Conservation (phyloP, 768 basidiomycete genomes). For the Naganishia kalamii region DNA sequence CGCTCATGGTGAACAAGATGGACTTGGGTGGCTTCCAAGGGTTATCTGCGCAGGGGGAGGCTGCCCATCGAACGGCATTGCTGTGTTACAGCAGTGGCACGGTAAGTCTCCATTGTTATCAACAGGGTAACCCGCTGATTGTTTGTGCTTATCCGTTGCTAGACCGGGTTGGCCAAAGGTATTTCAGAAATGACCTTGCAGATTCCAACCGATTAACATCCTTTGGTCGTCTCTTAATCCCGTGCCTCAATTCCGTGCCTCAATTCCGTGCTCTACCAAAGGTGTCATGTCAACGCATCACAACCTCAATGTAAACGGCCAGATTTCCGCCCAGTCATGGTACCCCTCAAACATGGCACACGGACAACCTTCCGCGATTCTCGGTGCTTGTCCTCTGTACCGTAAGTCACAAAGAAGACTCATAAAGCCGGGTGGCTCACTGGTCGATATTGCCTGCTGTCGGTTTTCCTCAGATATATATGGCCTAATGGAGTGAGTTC, state of each 20-base stretch:
- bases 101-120: constrained; percentile 15
- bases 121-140: no score
- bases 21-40: neutral
- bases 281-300: constrained; percentile 14
- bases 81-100: constrained; percentile 46
- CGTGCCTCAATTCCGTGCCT: neutral
- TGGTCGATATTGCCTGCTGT: neutral
- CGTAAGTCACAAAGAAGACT: neutral
- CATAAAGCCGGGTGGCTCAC: neutral
- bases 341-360: neutral
- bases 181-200: neutral
- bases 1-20: neutral
- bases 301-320: constrained; percentile 5
- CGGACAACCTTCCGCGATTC: neutral
- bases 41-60: neutral
- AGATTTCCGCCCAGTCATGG: neutral
- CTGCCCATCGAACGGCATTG: constrained; percentile 32
- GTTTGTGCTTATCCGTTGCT: neutral
- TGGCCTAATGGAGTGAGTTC: constrained; percentile 13
- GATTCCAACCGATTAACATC: neutral
- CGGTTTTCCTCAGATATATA: constrained; percentile 6
- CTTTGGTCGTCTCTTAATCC: neutral
- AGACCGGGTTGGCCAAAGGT: constrained; percentile 13
- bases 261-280: no score
- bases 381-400: constrained; percentile 3